Conservation (phyloP, 305 asterid species). For the Fraxinus nigra region DNA sequence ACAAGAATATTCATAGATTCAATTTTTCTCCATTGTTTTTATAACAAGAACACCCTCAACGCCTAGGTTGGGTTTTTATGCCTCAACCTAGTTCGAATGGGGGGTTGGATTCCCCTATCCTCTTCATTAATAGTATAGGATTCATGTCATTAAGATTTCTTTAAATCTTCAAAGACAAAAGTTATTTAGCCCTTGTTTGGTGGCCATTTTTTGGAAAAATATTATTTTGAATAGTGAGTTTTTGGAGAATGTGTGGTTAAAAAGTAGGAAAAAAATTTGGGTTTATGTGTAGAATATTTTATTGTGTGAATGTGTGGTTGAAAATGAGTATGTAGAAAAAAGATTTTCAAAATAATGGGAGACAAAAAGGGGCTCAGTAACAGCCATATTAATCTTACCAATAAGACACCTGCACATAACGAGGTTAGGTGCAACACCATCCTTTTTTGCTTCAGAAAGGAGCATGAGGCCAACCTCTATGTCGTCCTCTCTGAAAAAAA, state of each 20-base stretch:
- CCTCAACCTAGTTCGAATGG: not conserved
- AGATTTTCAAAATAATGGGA: too few relatives aligned
- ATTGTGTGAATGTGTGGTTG: too few relatives aligned
- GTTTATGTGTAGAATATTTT: too few relatives aligned
- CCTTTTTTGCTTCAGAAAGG: conserved; percentile 84
- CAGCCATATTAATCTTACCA: conserved; percentile 52
- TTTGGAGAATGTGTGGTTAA: too few relatives aligned
- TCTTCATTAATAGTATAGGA: not conserved
- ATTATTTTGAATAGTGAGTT: too few relatives aligned
- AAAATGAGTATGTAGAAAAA: too few relatives aligned
- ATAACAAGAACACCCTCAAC: not conserved
- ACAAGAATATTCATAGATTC: not conserved
- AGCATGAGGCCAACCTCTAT: conserved; percentile 76
- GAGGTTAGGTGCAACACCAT: conserved; percentile 77
- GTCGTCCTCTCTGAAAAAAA: conserved; percentile 72
- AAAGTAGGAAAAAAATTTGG: too few relatives aligned
- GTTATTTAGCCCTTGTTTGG: not conserved
- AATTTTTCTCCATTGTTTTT: not conserved
- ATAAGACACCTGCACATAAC: conserved; percentile 88
- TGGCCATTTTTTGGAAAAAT: too few relatives aligned
- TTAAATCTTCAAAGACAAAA: conserved; percentile 4
- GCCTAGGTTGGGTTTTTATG: not conserved
- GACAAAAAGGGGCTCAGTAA: not conserved
- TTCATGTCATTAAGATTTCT: conserved; percentile 15
- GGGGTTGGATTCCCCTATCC: not conserved